These are phyloP conservation scores for Myxozyma lipomycoides DNA, from an alignment of 805 yeast species.

Conservation along the genomic window DNA sequence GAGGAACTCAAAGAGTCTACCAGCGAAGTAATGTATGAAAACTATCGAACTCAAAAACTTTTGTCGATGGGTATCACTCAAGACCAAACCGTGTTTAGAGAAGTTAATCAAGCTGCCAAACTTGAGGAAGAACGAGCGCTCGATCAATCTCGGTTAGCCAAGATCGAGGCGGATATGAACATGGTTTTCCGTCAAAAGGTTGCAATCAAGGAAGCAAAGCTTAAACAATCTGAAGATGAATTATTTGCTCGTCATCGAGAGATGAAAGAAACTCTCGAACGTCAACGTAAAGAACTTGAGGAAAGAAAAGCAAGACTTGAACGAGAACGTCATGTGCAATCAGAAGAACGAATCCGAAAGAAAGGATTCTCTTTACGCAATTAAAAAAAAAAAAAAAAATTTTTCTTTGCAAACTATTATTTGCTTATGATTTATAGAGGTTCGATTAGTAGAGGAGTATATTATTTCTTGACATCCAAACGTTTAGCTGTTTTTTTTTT, in stretches of 20 bases:
- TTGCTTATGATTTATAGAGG: too few species aligned
- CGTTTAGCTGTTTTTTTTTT: background rate
- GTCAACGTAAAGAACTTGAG: conserved; percentile 84
- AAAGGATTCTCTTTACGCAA: conserved; percentile 26
- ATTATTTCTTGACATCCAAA: background rate
- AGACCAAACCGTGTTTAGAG: conserved; percentile 88
- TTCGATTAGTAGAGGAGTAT: too few species aligned
- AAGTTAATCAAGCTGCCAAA: conserved; percentile 85
- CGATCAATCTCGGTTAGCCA: conserved; percentile 89
- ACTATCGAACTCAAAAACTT: conserved; percentile 82
- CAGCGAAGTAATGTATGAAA: conserved; percentile 70
- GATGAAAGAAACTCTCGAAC: conserved; percentile 88
- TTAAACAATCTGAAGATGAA: conserved; percentile 95
- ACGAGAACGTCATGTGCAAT: conserved; percentile 19
- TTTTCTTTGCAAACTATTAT: background rate
- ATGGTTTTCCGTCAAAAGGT: conserved; percentile 95
- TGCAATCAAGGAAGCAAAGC: conserved; percentile 91
- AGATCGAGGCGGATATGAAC: conserved; percentile 96
- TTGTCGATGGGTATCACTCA: conserved; percentile 80
- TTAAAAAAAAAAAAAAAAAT: too few species aligned
- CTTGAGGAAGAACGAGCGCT: conserved; percentile 90
- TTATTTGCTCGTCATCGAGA: conserved; percentile 92
- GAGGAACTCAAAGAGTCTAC: conserved; percentile 93
- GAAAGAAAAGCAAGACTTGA: conserved; percentile 77
- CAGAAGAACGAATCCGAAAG: conserved; percentile 18